Percentiles rank a stretch among this genome's conserved stretches.
phyloP scores from a whole-genome alignment of 2,329 filamentous ascomycete species.

The Graphiopsis chlorocephala region DNA sequence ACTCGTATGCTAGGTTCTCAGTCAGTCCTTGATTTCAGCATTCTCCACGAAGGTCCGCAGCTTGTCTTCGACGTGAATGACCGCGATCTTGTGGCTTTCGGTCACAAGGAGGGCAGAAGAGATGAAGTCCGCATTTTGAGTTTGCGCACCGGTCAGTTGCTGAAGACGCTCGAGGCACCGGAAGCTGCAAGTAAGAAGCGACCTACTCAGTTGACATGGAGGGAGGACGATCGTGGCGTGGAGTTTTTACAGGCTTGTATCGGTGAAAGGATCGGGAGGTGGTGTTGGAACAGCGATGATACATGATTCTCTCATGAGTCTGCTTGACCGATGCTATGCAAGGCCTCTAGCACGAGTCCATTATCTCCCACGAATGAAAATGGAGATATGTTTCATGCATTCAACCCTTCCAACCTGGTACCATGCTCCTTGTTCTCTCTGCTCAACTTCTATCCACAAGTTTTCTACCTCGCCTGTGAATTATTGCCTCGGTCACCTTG shows the following conservation, averaged over 20 bases:
- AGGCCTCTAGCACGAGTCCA: no score
- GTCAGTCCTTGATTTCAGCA: slow-evolving; percentile 13
- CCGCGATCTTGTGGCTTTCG: slow-evolving; percentile 22
- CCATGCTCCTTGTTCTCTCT: background rate
- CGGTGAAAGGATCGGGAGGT: slow-evolving; percentile 20
- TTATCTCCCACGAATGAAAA: no score
- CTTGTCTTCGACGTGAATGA: slow-evolving; percentile 20
- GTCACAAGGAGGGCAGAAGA: slow-evolving; percentile 2
- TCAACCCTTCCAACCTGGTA: no score
- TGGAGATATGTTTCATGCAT: no score
- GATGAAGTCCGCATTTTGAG: slow-evolving; percentile 27
- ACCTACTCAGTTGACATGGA: slow-evolving; percentile 21
- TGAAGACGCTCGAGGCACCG: slow-evolving; percentile 19
- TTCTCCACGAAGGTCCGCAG: slow-evolving; percentile 21
- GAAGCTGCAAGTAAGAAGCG: background rate
- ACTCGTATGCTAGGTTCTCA: slow-evolving; percentile 15
- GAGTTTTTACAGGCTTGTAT: slow-evolving; percentile 26
- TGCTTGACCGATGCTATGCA: no score
- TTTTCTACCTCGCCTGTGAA: background rate
- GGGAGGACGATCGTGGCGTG: slow-evolving; percentile 20
- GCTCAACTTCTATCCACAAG: background rate
- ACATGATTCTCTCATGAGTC: background rate
- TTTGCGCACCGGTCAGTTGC: slow-evolving; percentile 19
- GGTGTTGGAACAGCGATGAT: slow-evolving; percentile 19
- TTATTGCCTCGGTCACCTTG: background rate